Evolutionary conservation across 768 basidiomycete species (phyloP).

Genomic region (Xerocomus brunneocitrinus): DNA sequence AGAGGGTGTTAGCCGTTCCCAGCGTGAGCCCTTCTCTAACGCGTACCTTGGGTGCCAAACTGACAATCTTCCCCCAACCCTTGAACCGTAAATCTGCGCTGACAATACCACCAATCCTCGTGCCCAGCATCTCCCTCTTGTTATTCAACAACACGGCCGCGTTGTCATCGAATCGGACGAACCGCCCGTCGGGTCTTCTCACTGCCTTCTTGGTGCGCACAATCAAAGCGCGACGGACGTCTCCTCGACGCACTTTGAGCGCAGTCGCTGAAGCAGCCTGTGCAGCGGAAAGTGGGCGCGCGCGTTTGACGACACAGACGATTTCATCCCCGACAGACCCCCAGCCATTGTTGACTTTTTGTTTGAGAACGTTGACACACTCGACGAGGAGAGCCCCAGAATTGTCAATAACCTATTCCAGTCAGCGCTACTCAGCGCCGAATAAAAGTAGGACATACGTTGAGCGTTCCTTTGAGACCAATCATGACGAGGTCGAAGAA

Average conservation of each 20-base stretch:
- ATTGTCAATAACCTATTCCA: constrained; percentile 87
- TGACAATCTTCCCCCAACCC: constrained; percentile 93
- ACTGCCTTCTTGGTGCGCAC: constrained; percentile 89
- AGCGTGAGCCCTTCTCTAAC: neutral
- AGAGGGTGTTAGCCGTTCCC: neutral
- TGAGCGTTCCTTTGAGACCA: constrained; percentile 89
- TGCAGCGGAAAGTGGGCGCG: constrained; percentile 72
- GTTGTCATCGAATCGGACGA: constrained; percentile 93
- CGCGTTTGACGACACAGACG: constrained; percentile 90
- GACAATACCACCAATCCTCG: constrained; percentile 90
- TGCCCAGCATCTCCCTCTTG: constrained; percentile 94
- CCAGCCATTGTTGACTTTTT: constrained; percentile 94
- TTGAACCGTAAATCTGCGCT: constrained; percentile 86
- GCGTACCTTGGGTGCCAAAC: constrained; percentile 82
- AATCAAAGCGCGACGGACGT: constrained; percentile 93
- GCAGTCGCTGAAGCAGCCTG: constrained; percentile 67
- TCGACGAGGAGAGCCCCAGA: constrained; percentile 92
- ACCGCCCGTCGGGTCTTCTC: constrained; percentile 80
- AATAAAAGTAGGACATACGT: constrained; percentile 44
- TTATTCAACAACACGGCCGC: constrained; percentile 92
- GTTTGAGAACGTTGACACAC: constrained; percentile 94
- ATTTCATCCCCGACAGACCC: constrained; percentile 93
- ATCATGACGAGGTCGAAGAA: constrained; percentile 54
- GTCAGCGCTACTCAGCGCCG: neutral
- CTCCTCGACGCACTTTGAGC: constrained; percentile 88